phyloP scores from a whole-genome alignment of 495 filamentous ascomycete species.

The Thozetella sp. region DNA sequence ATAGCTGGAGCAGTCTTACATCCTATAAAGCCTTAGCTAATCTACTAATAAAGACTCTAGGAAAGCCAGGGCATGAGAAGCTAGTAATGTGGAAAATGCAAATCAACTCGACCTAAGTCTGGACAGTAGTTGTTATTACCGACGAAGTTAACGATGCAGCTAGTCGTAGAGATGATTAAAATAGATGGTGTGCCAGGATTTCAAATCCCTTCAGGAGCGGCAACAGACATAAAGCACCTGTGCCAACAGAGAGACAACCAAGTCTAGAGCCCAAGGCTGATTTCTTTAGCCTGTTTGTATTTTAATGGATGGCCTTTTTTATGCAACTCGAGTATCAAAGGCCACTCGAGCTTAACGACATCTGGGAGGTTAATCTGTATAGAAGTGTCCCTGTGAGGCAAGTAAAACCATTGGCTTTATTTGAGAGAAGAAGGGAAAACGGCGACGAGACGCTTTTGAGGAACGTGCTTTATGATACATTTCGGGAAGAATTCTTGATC shows the following conservation, averaged over 20 bases:
- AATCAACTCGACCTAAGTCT: too few relatives aligned
- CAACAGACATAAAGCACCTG: too few relatives aligned
- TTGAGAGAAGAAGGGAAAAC: slow-evolving; percentile 63
- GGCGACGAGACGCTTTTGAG: slow-evolving; percentile 76
- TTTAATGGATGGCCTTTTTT: slow-evolving; percentile 69
- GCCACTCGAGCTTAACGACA: slow-evolving; percentile 78
- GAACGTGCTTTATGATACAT: slow-evolving; percentile 85
- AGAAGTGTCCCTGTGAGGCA: slow-evolving; percentile 70
- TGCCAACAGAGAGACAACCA: slow-evolving; percentile 55
- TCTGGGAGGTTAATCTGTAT: slow-evolving; percentile 84
- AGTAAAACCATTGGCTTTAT: slow-evolving; percentile 61
- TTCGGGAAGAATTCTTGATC: slow-evolving; percentile 81
- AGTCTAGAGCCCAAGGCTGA: slow-evolving; percentile 60
- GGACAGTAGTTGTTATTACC: too few relatives aligned
- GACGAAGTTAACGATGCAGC: too few relatives aligned
- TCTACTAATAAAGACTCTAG: too few relatives aligned
- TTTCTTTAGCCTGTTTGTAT: slow-evolving; percentile 62
- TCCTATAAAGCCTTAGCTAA: too few relatives aligned
- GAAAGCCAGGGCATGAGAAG: too few relatives aligned
- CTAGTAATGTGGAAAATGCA: too few relatives aligned
- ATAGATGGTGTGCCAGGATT: too few relatives aligned
- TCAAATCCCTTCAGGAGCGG: too few relatives aligned
- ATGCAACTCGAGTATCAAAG: slow-evolving; percentile 86
- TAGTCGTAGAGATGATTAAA: too few relatives aligned
- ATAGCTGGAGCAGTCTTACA: too few relatives aligned